phyloP scores from a whole-genome alignment of 345 rosid genomes.

The Aethionema arabicum region DNA sequence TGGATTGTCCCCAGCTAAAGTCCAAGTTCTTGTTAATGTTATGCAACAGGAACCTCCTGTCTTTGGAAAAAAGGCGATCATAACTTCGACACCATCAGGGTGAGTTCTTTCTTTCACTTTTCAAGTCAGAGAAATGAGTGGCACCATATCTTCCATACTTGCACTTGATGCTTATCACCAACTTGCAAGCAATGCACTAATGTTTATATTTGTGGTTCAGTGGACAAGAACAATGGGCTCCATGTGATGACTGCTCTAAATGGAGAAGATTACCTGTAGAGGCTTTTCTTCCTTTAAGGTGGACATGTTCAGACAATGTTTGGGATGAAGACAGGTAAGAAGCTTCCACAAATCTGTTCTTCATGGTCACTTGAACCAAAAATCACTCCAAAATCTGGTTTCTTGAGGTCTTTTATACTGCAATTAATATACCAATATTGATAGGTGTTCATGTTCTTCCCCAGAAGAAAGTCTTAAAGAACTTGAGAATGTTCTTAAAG shows the following conservation, averaged over 20 bases:
- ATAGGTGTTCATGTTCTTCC: constrained; percentile 66
- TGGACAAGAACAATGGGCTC: constrained; percentile 77
- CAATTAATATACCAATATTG: constrained; percentile 22
- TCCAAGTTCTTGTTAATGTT: constrained; percentile 38
- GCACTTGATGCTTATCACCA: constrained; percentile 4
- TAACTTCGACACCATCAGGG: constrained; percentile 60
- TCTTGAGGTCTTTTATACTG: constrained; percentile 12
- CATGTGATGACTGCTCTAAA: constrained; percentile 81
- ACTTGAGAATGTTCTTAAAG: constrained; percentile 55
- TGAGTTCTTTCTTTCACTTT: constrained; percentile 37
- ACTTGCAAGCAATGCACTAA: constrained; percentile 16
- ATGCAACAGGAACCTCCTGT: constrained; percentile 78
- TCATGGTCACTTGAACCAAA: not conserved
- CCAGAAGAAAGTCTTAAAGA: constrained; percentile 62
- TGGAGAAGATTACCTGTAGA: constrained; percentile 78
- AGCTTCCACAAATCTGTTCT: not conserved
- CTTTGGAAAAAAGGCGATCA: constrained; percentile 80
- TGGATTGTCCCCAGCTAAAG: constrained; percentile 10
- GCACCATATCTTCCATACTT: constrained; percentile 9
- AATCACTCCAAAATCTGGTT: not conserved
- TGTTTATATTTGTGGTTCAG: constrained; percentile 37
- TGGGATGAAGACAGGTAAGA: constrained; percentile 72
- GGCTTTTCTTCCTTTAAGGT: constrained; percentile 69
- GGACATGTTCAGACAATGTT: constrained; percentile 73
- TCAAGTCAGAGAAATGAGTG: constrained; percentile 4